Percentiles rank a stretch among this genome's conserved stretches.
phyloP scores from a whole-genome alignment of 495 filamentous ascomycete genomes.

The Amphirosellinia nigrospora region DNA sequence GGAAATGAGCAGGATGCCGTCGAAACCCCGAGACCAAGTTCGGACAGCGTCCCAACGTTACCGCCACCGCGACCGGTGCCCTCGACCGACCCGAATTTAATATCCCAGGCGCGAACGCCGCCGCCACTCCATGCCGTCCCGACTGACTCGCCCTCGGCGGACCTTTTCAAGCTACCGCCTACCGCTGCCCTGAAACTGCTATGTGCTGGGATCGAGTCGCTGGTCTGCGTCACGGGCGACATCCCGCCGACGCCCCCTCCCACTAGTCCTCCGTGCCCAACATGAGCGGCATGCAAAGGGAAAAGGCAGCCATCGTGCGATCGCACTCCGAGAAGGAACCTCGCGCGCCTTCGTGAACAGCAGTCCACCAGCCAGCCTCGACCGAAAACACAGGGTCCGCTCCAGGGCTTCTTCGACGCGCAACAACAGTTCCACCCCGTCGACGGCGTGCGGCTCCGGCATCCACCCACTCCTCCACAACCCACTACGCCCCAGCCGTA shows the following conservation, averaged over 20 bases:
- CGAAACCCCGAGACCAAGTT: background rate
- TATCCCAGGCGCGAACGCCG: constrained; percentile 37
- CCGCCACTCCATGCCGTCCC: constrained; percentile 41
- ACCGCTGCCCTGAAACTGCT: constrained; percentile 81
- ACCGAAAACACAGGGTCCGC: constrained; percentile 8
- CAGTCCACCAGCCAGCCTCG: constrained; percentile 24
- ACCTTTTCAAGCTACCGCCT: constrained; percentile 76
- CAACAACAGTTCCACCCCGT: constrained; percentile 36
- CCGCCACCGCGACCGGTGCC: constrained; percentile 59
- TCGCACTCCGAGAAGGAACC: constrained; percentile 58
- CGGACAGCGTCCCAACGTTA: constrained; percentile 31
- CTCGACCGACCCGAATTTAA: constrained; percentile 53
- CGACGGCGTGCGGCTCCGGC: constrained; percentile 53
- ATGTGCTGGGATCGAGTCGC: constrained; percentile 70
- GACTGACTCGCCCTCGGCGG: constrained; percentile 42
- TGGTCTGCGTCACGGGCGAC: constrained; percentile 75
- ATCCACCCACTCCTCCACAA: constrained; percentile 34
- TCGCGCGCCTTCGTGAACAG: constrained; percentile 41
- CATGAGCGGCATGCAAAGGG: constrained; percentile 61
- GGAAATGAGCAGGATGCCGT: constrained; percentile 17
- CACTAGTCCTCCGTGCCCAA: constrained; percentile 65
- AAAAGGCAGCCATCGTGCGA: constrained; percentile 62
- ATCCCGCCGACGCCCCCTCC: constrained; percentile 75
- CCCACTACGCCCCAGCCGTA: constrained; percentile 48
- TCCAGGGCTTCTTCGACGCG: constrained; percentile 5